Percentiles rank a stretch among this genome's conserved stretches.
These are phyloP conservation scores for Cladophialophora bantiana DNA, from an alignment of 2,329 filamentous ascomycete genomes.

Conservation along the genomic window DNA sequence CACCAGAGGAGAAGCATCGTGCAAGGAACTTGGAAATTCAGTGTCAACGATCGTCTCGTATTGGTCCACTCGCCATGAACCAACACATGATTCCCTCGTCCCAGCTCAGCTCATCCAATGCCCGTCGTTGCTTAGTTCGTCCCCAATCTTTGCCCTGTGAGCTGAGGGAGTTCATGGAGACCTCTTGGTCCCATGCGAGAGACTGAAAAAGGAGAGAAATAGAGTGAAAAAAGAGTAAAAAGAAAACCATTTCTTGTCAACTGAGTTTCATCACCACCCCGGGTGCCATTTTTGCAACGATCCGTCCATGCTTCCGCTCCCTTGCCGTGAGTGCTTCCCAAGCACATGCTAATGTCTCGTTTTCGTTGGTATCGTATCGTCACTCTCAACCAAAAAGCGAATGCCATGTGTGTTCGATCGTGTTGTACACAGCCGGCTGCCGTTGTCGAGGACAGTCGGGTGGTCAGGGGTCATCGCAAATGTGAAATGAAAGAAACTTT, in stretches of 20 bases:
- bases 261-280: constrained; percentile 20
- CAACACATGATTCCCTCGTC: background rate
- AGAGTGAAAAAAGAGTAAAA: constrained; percentile 13
- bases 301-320: constrained; percentile 35
- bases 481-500: constrained; percentile 37
- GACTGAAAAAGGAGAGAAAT: constrained; percentile 6
- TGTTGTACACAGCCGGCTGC: constrained; percentile 38
- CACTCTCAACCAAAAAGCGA: constrained; percentile 34
- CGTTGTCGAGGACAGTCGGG: constrained; percentile 25
- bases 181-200: constrained; percentile 15
- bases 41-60: constrained; percentile 13
- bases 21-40: background rate
- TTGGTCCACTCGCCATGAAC: constrained; percentile 12
- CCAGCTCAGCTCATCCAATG: constrained; percentile 23
- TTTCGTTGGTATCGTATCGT: constrained; percentile 36
- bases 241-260: constrained; percentile 19
- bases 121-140: constrained; percentile 21
- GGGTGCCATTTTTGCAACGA: constrained; percentile 26
- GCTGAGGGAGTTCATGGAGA: constrained; percentile 8
- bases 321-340: constrained; percentile 33
- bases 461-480: constrained; percentile 36
- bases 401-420: constrained; percentile 33
- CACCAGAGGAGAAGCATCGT: background rate
- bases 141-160: constrained; percentile 11
- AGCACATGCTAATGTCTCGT: constrained; percentile 32